Conservation (phyloP, 2,329 filamentous ascomycete genomes). For the Zopfia rhizophila region DNA sequence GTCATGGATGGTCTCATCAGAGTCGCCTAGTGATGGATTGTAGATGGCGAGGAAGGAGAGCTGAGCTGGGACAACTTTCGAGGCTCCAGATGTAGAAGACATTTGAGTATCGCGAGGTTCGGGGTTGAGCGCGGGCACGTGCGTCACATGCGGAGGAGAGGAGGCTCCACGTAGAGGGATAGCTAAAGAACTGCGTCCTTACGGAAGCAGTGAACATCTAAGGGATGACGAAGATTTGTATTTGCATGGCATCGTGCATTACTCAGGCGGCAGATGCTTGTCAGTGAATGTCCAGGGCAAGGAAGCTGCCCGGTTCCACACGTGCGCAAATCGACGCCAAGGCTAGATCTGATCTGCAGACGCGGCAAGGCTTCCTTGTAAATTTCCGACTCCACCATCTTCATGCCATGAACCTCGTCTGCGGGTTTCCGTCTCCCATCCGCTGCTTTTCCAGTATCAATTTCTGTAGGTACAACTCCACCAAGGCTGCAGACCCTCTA, state of each 20-base stretch:
- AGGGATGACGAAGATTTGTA: background rate
- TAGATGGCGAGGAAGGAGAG: constrained; percentile 94
- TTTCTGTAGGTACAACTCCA: constrained; percentile 23
- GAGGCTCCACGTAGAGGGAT: background rate
- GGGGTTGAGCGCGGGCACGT: background rate
- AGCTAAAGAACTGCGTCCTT: background rate
- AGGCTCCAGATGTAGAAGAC: constrained; percentile 37
- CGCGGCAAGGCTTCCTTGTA: constrained; percentile 2
- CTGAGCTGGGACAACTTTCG: constrained; percentile 75
- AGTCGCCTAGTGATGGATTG: constrained; percentile 81
- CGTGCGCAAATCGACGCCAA: constrained; percentile 12
- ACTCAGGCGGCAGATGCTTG: background rate
- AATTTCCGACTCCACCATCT: background rate
- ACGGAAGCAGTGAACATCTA: no score
- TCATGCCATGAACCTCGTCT: constrained; percentile 29
- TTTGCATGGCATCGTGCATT: no score
- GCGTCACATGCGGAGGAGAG: constrained; percentile 3
- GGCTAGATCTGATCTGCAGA: constrained; percentile 12
- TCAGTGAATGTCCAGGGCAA: constrained; percentile 1
- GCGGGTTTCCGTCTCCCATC: constrained; percentile 34
- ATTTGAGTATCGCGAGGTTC: constrained; percentile 22
- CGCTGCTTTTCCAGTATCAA: constrained; percentile 26
- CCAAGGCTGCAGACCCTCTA: constrained; percentile 64
- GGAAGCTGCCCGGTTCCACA: constrained; percentile 1
- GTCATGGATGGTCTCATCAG: constrained; percentile 77